Evolutionary conservation across 345 rosid species (phyloP), one percentile per base, ranked within the genome.

Genomic region (Microcos paniculata): DNA sequence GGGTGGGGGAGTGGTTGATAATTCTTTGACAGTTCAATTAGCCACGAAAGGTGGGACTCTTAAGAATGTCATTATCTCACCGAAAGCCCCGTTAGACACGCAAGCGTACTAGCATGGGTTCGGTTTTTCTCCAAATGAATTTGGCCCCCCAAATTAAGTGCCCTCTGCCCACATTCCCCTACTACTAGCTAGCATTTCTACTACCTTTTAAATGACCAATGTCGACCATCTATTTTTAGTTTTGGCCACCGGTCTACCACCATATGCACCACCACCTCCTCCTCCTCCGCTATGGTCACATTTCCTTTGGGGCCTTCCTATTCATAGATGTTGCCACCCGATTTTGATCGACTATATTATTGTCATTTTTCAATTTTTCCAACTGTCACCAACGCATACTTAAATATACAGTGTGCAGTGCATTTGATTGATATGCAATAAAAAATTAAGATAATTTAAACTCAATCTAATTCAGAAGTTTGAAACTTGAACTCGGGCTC

Each of bases 51-150:
- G 82, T 78, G 84, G 84, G 82, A 69, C 81, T 73, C 52, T 45
- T 15, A 59, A 12, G 40, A 35, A 43, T 31, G 79, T 84, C 87
- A 58, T 70, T 78, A 68, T 80, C 86, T 78, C 76, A 80, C 84
- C 78, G 84, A 83, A 80, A 80, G 83, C 63, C 75, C 84, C 83
- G 70, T 28, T 72, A 73, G 77, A 77, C 87, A 82, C 85, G 87
- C 85, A 79, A 77, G 78, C 74, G n/a, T n/a, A n/a, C 52, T 71
- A 70, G 82, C 40, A 71, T 28, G 38, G 74, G 78, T 75, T 76
- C 62, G 86, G 76, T 58, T 78, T 75, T 72, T 43, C 75, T 68
- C 71, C 65, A 38, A n/a, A 62, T 57, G 19, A 65, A 30, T 35
- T 53, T 72, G 59, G 74, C 14, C 40, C 72, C 73, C 30, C 74